Evolutionary conservation across 352 stramenopile genomes (phyloP), one percentile per base, ranked within the genome.

Genomic region (Phytopythium litorale): DNA sequence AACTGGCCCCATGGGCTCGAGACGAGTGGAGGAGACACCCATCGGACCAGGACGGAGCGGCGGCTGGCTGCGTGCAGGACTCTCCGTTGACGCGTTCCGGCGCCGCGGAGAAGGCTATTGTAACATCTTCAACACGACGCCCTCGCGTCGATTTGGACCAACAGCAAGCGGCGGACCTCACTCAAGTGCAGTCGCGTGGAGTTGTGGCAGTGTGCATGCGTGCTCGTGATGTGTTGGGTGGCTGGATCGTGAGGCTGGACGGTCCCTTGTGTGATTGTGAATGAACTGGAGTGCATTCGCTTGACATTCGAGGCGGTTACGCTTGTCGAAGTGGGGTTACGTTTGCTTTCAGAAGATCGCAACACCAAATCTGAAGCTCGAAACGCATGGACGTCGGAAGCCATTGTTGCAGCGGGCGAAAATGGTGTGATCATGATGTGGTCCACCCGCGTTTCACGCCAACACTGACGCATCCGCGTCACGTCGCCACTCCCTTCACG

Each of bases 91-190:
- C 8, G 51, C 19, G 32, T 33, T 57, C 42, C 21, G 32, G 15
- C 32, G 32, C 51, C 51, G 51, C 35, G 51, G 51, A 56, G 51
- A 43, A 56, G 51, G 51, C 51, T 57, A 57, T 43, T 57, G 51
- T 57, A 57, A 57, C 30, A 40, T 45, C 45, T 57, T 42, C 43
- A 56, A 56, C 32, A 25, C 51, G 51, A 40, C 51, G 51, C 32
- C 9, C 23, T 11, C 28, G 30, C 51, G 51, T 18, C 51, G 51
- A 18, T 43, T 23, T 43, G 18, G 51, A 56, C 18, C 19, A 37
- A 42, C 33, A 38, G 33, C 33, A 38, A 38, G 25, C 25, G 25
- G 25, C 25, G 25, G 25, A 28, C 3, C 25, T 28, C 25, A 28
- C 25, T 1, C 43, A 49, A 49, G 42, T 12, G 19, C 19, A 15